A percentile compares a stretch with the other conserved stretches of the same genome.
Conservation (phyloP, 1,139 yeast genomes). For the Chernovozyma sophiae-reginae region DNA sequence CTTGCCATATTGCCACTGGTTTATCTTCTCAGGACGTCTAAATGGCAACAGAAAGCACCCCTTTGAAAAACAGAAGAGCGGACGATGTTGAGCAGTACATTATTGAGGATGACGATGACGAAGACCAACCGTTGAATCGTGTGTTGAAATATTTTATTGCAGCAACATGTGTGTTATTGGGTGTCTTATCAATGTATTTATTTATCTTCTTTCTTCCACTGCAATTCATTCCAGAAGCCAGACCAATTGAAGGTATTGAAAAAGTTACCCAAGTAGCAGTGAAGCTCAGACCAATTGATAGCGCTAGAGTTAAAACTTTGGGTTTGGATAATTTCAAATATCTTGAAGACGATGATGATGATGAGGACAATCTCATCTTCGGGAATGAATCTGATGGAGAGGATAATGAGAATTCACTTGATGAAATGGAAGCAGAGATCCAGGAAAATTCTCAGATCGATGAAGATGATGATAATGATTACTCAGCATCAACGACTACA, state of each 20-base stretch:
- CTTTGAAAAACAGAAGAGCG: conserved; percentile 7
- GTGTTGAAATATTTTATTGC: conserved; percentile 13
- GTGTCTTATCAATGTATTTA: conserved; percentile 22
- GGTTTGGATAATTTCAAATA: conserved; percentile 10
- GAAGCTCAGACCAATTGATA: conserved; percentile 21
- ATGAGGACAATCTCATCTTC: not conserved
- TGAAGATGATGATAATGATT: not conserved
- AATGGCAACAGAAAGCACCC: conserved; percentile 10
- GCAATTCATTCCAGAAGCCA: conserved; percentile 32
- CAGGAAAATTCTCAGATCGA: not conserved
- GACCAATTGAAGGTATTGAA: conserved; percentile 22
- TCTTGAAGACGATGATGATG: conserved; percentile 5
- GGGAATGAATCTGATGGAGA: conserved; percentile 2
- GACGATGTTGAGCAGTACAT: conserved; percentile 1
- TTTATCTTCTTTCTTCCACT: conserved; percentile 32
- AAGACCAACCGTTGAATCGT: conserved; percentile 15
- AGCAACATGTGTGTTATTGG: conserved; percentile 15
- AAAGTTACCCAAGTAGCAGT: conserved; percentile 24
- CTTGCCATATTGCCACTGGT: too few relatives aligned
- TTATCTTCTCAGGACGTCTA: not conserved
- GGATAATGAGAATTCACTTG: not conserved
- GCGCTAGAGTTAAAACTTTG: conserved; percentile 13
- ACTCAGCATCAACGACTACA: not conserved
- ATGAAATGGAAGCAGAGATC: conserved; percentile 2
- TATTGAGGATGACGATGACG: conserved; percentile 12